Percentiles rank a stretch among this genome's conserved stretches.
Conservation (phyloP, 352 stramenopile species). For the Phytophthora melonis region DNA sequence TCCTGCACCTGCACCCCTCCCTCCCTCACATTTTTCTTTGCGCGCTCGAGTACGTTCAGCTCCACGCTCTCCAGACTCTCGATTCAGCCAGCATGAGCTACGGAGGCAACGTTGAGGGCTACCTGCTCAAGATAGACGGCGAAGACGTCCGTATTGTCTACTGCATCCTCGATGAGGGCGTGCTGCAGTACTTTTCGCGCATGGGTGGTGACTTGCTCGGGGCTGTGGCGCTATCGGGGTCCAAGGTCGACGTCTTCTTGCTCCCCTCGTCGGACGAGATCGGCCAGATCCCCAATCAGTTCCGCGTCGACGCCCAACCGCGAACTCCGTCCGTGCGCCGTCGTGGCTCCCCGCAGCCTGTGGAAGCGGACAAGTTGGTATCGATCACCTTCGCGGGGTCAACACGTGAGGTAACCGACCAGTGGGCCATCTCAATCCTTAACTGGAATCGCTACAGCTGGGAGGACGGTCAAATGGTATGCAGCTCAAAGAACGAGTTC, state of each 20-base stretch:
- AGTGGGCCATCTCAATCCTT: slow-evolving; percentile 80
- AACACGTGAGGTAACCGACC: slow-evolving; percentile 63
- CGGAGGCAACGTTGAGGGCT: slow-evolving; percentile 86
- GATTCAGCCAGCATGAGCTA: slow-evolving; percentile 37
- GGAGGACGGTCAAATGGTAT: slow-evolving; percentile 83
- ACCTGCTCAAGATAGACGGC: slow-evolving; percentile 76
- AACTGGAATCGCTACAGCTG: slow-evolving; percentile 91
- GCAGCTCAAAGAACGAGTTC: slow-evolving; percentile 78
- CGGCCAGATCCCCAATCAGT: slow-evolving; percentile 60
- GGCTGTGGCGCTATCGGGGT: slow-evolving; percentile 71
- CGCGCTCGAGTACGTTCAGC: background rate
- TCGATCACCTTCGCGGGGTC: slow-evolving; percentile 64
- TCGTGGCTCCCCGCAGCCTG: slow-evolving; percentile 16
- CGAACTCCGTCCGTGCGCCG: slow-evolving; percentile 31
- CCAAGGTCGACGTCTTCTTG: slow-evolving; percentile 80
- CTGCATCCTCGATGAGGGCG: slow-evolving; percentile 87
- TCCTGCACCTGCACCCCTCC: background rate
- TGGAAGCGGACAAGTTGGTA: slow-evolving; percentile 36
- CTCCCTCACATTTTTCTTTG: slow-evolving; percentile 30
- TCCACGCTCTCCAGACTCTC: slow-evolving; percentile 7
- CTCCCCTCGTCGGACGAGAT: slow-evolving; percentile 53
- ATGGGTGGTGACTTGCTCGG: slow-evolving; percentile 75
- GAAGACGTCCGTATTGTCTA: slow-evolving; percentile 73
- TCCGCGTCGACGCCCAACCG: slow-evolving; percentile 66
- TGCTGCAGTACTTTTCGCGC: slow-evolving; percentile 82